Conservation (phyloP, 1,284 basidiomycete genomes). For the Irpex sp. region DNA sequence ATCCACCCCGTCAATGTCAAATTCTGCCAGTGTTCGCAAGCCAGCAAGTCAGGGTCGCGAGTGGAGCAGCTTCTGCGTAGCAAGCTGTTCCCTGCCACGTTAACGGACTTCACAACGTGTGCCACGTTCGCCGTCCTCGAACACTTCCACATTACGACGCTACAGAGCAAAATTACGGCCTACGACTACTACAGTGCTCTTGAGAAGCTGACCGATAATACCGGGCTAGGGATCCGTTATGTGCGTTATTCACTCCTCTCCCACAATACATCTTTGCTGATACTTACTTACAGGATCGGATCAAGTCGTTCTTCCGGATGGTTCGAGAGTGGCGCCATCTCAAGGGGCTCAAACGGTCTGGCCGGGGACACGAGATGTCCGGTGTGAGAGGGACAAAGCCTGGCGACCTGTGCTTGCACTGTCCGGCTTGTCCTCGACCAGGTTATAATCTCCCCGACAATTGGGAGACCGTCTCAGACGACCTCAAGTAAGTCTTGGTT, state of each 20-base stretch:
- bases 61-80: constrained; percentile 3
- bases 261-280: neutral
- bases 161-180: constrained; percentile 11
- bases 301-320: neutral
- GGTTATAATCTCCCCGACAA: constrained; percentile 4
- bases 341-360: constrained; percentile 8
- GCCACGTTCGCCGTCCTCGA: constrained; percentile 6
- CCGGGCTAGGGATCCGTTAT: neutral
- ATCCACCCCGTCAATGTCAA: constrained; percentile 6
- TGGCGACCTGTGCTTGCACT: constrained; percentile 1
- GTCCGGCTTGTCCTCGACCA: constrained; percentile 8
- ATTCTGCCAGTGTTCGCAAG: constrained; percentile 7
- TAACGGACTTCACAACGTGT: constrained; percentile 1
- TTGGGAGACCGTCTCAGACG: constrained; percentile 4
- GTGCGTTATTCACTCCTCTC: neutral
- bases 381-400: constrained; percentile 1
- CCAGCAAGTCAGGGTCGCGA: neutral
- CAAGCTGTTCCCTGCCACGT: constrained; percentile 4
- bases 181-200: constrained; percentile 11
- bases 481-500: constrained; percentile 5
- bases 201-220: constrained; percentile 4
- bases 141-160: constrained; percentile 6
- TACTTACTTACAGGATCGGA: constrained; percentile 10
- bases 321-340: constrained; percentile 9
- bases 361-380: constrained; percentile 6